Conservation (phyloP, 495 filamentous ascomycete species). For the Aspergillus heteromorphus region DNA sequence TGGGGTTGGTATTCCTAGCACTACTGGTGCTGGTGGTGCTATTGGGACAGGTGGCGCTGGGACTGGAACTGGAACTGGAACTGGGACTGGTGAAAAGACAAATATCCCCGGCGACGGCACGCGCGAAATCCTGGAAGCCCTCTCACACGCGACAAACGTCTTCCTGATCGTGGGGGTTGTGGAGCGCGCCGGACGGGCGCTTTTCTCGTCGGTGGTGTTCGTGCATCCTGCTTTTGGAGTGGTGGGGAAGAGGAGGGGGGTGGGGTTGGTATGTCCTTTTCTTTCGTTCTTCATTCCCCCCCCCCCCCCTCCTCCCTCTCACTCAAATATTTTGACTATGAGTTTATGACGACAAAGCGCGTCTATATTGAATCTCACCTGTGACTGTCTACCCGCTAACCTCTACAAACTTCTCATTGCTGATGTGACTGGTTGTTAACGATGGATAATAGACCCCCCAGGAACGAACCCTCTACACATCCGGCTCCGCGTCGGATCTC, state of each 20-base stretch:
- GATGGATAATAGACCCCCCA: not conserved
- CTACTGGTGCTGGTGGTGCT: too few relatives aligned
- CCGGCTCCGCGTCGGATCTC: not conserved
- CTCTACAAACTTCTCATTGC: too few relatives aligned
- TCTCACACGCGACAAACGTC: not conserved
- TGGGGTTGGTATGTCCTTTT: conserved; percentile 6
- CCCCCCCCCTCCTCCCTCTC: conserved; percentile 5
- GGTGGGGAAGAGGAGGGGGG: not conserved
- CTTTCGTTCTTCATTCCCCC: conserved; percentile 2
- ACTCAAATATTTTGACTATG: conserved; percentile 1
- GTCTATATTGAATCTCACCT: too few relatives aligned
- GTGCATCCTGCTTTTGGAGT: not conserved
- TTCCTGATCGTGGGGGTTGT: not conserved
- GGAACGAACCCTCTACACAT: not conserved
- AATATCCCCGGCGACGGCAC: not conserved
- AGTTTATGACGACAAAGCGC: too few relatives aligned
- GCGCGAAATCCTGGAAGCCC: not conserved
- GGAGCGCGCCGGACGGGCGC: not conserved
- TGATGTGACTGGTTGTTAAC: too few relatives aligned
- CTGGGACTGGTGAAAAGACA: not conserved
- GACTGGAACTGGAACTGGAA: too few relatives aligned
- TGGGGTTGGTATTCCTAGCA: too few relatives aligned
- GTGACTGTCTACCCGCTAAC: too few relatives aligned
- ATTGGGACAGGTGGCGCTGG: too few relatives aligned
- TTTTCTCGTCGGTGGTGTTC: not conserved